Evolutionary conservation across 129 eudicot genomes (phyloP).

Genomic region (Flaveria trinervia): DNA sequence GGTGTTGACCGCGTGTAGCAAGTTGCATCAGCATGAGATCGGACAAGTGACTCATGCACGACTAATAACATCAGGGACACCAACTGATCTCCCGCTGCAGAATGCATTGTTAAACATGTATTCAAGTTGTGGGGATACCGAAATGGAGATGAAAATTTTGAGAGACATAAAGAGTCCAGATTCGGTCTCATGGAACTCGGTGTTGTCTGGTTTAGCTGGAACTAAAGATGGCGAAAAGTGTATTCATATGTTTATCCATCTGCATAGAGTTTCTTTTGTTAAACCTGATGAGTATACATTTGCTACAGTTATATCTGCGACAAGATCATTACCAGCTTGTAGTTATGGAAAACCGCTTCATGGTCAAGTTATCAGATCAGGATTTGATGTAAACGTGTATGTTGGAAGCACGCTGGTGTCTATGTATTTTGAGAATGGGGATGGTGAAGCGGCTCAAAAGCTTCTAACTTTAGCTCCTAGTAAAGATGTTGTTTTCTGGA

Average conservation of each 20-base stretch:
- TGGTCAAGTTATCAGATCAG: constrained; percentile 52
- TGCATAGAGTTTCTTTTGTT: constrained; percentile 28
- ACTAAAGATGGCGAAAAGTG: constrained; percentile 47
- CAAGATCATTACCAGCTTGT: constrained; percentile 44
- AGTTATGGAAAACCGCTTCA: constrained; percentile 72
- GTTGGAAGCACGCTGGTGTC: constrained; percentile 72
- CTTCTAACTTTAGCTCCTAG: constrained; percentile 36
- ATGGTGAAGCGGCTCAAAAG: constrained; percentile 52
- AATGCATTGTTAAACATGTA: constrained; percentile 74
- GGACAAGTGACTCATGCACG: constrained; percentile 64
- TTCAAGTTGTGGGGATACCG: constrained; percentile 58
- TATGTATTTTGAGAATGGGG: constrained; percentile 73
- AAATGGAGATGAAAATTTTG: constrained; percentile 46
- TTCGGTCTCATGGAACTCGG: constrained; percentile 85
- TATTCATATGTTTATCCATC: constrained; percentile 45
- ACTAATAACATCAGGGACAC: constrained; percentile 45
- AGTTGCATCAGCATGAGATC: constrained; percentile 36
- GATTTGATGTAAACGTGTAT: constrained; percentile 49
- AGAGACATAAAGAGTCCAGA: constrained; percentile 56
- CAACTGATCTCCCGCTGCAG: constrained; percentile 57
- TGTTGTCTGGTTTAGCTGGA: constrained; percentile 69
- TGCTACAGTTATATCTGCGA: constrained; percentile 62
- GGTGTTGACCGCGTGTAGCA: constrained; percentile 68
- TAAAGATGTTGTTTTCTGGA: constrained; percentile 84
- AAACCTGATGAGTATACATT: constrained; percentile 81